Percentiles rank a stretch among this genome's conserved stretches.
Conservation (phyloP, 2,329 filamentous ascomycete genomes). For the Beauveria bassiana region DNA sequence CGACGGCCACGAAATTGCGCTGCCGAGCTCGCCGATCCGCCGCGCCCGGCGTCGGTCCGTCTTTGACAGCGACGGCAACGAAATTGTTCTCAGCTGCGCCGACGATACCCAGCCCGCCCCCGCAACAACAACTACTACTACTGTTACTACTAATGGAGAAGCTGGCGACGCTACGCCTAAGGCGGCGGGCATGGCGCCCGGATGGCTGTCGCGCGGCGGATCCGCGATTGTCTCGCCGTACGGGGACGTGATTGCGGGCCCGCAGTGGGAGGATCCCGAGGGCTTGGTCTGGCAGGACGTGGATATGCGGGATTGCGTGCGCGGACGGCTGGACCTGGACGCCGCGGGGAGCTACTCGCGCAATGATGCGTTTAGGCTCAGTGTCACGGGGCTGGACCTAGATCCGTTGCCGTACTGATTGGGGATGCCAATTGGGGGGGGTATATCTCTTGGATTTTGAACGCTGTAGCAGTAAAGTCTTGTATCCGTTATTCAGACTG, state of each 20-base stretch:
- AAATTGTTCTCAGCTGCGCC: constrained; percentile 38
- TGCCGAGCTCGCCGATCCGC: constrained; percentile 14
- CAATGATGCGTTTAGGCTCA: constrained; percentile 55
- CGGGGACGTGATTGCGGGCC: constrained; percentile 72
- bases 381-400: constrained; percentile 50
- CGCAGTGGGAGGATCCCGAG: constrained; percentile 73
- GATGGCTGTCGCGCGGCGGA: constrained; percentile 60
- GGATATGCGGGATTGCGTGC: constrained; percentile 80
- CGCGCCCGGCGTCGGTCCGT: constrained; percentile 29
- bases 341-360: constrained; percentile 79
- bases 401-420: constrained; percentile 46
- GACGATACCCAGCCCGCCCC: constrained; percentile 14
- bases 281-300: constrained; percentile 64
- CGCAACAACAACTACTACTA: background rate
- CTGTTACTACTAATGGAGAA: background rate
- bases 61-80: constrained; percentile 46
- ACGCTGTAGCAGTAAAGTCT: too few species aligned
- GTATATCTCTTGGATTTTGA: background rate
- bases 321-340: constrained; percentile 76
- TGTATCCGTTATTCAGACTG: too few species aligned
- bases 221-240: constrained; percentile 74
- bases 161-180: constrained; percentile 15
- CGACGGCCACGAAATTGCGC: constrained; percentile 42
- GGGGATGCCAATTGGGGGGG: background rate
- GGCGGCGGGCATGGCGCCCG: constrained; percentile 13